phyloP scores from a whole-genome alignment of 306 rosid species.

The Trichosanthes truncata region DNA sequence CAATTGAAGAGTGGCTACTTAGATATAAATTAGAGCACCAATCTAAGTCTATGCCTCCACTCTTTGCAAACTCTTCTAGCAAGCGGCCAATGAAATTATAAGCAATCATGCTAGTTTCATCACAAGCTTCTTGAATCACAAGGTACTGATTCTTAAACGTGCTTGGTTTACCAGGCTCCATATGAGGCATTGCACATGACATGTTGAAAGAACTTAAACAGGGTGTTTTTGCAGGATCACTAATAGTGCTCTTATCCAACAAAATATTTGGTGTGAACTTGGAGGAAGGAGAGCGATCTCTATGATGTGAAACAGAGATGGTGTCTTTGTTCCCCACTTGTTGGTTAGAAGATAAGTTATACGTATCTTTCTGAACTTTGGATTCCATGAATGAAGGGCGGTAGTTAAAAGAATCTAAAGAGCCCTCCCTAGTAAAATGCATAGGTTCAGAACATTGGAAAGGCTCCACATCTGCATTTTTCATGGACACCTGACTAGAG shows the following conservation, averaged over 20 bases:
- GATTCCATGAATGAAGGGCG: background rate
- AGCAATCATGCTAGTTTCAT: slow-evolving; percentile 60
- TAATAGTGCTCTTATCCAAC: background rate
- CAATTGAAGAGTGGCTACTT: slow-evolving; percentile 16
- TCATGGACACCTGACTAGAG: background rate
- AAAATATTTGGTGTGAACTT: background rate
- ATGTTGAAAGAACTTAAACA: slow-evolving; percentile 12
- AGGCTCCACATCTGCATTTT: slow-evolving; percentile 10
- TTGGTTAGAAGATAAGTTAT: background rate
- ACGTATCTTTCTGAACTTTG: background rate
- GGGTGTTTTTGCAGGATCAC: background rate
- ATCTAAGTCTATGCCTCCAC: slow-evolving; percentile 34
- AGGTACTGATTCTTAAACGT: slow-evolving; percentile 47
- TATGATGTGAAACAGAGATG: background rate
- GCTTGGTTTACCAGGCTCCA: slow-evolving; percentile 4
- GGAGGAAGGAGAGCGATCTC: background rate
- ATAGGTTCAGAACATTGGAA: slow-evolving; percentile 11
- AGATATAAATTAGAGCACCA: slow-evolving; percentile 28
- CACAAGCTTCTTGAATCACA: slow-evolving; percentile 57
- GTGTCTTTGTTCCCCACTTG: background rate
- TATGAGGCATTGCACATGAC: slow-evolving; percentile 10
- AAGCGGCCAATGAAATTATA: slow-evolving; percentile 53
- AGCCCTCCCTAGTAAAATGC: slow-evolving; percentile 6
- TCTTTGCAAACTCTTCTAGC: slow-evolving; percentile 40
- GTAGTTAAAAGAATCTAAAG: background rate